Percentiles rank a stretch among this genome's conserved stretches.
These are phyloP conservation scores for Leccinum griseonigrum DNA, from an alignment of 1,284 basidiomycete species.

Conservation along the genomic window DNA sequence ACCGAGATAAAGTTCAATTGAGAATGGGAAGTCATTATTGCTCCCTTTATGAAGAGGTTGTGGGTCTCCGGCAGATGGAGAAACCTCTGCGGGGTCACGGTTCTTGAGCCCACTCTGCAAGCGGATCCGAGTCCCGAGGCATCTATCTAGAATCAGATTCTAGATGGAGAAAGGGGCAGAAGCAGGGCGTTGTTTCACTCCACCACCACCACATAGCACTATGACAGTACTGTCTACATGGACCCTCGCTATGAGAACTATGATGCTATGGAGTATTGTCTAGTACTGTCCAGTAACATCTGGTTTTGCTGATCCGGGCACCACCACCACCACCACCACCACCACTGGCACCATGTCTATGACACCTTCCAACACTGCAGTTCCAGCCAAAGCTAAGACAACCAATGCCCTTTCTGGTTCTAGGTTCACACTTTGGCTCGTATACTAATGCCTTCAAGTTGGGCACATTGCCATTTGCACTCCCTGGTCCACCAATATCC, in stretches of 20 bases:
- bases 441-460: conserved; percentile 24
- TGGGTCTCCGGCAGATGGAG: conserved; percentile 10
- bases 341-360: conserved; percentile 7
- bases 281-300: no score
- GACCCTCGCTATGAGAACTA: no score
- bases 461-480: conserved; percentile 25
- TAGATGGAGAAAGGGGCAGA: conserved; percentile 9
- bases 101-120: conserved; percentile 13
- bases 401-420: conserved; percentile 40
- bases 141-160: no score
- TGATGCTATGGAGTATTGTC: no score
- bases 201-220: not conserved
- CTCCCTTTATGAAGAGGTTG: conserved; percentile 26
- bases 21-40: conserved; percentile 34
- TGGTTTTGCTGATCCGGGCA: no score
- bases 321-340: conserved; percentile 2
- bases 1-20: conserved; percentile 21
- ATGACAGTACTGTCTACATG: no score
- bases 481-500: conserved; percentile 14
- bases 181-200: conserved; percentile 12
- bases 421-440: conserved; percentile 39
- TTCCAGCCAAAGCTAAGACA: conserved; percentile 4
- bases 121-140: not conserved
- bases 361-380: conserved; percentile 17
- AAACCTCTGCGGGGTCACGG: conserved; percentile 8